Evolutionary conservation across 2,329 filamentous ascomycete genomes (phyloP).

Genomic region (Cladophialophora psammophila): DNA sequence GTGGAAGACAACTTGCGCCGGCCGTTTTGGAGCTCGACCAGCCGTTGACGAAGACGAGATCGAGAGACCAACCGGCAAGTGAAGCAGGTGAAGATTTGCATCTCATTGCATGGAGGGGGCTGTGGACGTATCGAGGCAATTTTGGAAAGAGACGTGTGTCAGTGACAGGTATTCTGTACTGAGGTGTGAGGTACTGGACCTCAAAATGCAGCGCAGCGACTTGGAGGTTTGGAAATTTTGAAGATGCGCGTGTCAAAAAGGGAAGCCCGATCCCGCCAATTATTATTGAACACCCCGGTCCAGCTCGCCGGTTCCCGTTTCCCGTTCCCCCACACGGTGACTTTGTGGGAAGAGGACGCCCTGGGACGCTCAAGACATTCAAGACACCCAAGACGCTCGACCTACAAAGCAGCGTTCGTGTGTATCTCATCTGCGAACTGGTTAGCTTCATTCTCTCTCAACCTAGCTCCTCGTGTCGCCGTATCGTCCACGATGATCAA

Average conservation of each 20-base stretch:
- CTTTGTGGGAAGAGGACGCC: too few species aligned
- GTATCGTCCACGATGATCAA: constrained; percentile 78
- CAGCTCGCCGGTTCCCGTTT: neutral
- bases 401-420: neutral
- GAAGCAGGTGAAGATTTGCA: constrained; percentile 27
- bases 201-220: neutral
- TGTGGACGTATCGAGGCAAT: neutral
- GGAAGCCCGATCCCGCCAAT: constrained; percentile 12
- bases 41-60: constrained; percentile 29
- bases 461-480: neutral
- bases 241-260: constrained; percentile 6
- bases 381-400: neutral
- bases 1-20: constrained; percentile 27
- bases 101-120: constrained; percentile 9
- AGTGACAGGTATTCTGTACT: neutral
- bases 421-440: neutral
- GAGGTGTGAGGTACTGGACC: neutral
- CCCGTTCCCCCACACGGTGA: too few species aligned
- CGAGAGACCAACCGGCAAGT: constrained; percentile 30
- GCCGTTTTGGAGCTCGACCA: constrained; percentile 31
- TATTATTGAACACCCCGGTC: neutral
- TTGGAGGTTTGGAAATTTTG: constrained; percentile 3
- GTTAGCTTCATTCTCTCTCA: neutral
- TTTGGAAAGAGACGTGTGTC: neutral
- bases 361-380: neutral